phyloP scores from a whole-genome alignment of 371 early-diverging fungal genomes.

The Haplosporangium sp. region DNA sequence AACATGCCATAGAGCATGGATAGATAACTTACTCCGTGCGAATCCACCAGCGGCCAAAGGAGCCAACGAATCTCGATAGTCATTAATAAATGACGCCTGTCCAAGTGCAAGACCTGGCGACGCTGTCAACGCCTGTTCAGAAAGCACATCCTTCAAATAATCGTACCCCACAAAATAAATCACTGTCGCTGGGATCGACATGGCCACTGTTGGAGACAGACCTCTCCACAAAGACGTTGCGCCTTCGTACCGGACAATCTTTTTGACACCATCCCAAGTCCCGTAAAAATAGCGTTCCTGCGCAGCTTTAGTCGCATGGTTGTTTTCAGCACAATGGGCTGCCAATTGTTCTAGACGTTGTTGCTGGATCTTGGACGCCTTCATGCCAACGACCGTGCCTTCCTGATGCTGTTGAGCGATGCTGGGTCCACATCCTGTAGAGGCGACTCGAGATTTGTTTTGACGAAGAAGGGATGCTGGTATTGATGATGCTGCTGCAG shows the following conservation, averaged over 20 bases:
- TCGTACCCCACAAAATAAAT: conserved; percentile 97
- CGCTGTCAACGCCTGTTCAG: conserved; percentile 8
- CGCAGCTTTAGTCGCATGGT: conserved; percentile 26
- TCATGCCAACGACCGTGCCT: conserved; percentile 51
- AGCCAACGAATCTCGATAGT: conserved; percentile 51
- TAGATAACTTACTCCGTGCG: conserved; percentile 77
- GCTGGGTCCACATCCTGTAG: conserved; percentile 42
- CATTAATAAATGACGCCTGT: conserved; percentile 50
- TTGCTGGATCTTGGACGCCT: conserved; percentile 31
- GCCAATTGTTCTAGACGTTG: conserved; percentile 44
- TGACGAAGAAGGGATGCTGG: conserved; percentile 25
- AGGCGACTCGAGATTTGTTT: conserved; percentile 18
- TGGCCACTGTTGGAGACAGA: conserved; percentile 85
- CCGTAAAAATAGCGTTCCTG: conserved; percentile 54
- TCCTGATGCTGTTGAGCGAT: conserved; percentile 45
- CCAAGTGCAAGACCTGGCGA: conserved; percentile 22
- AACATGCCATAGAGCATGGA: too few relatives aligned
- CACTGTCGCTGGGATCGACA: conserved; percentile 92
- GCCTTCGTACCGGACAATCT: conserved; percentile 87
- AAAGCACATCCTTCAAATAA: conserved; percentile 72
- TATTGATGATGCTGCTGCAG: conserved; percentile 18
- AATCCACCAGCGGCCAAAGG: conserved; percentile 85
- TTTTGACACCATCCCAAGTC: conserved; percentile 76
- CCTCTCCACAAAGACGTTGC: conserved; percentile 85
- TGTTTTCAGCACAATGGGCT: conserved; percentile 50